A percentile compares a stretch with the other conserved stretches of the same genome.
These are phyloP conservation scores for Phaeophleospora eucalypticola DNA, from an alignment of 2,329 filamentous ascomycete genomes.

Conservation along the genomic window DNA sequence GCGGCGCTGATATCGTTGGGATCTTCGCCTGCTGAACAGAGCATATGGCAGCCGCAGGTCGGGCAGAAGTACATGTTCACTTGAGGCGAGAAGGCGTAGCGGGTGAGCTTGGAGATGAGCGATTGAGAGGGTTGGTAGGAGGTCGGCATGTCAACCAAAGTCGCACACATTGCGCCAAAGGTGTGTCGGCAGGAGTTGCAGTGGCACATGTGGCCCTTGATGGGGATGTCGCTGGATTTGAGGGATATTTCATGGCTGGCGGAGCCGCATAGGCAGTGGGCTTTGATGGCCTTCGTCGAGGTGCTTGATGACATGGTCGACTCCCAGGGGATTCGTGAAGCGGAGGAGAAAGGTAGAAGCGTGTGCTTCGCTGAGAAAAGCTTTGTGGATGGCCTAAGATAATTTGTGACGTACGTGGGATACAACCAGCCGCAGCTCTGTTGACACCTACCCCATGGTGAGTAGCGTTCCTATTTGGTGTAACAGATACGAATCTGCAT, in stretches of 20 bases:
- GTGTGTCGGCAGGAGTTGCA: conserved; percentile 49
- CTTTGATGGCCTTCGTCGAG: conserved; percentile 20
- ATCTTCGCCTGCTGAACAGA: conserved; percentile 18
- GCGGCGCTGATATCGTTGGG: conserved; percentile 17
- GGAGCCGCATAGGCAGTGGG: conserved; percentile 36
- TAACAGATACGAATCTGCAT: too few relatives aligned
- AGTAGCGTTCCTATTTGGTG: too few relatives aligned
- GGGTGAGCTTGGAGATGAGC: conserved; percentile 35
- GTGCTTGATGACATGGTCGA: too few relatives aligned
- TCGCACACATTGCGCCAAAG: conserved; percentile 45
- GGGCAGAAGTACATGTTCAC: conserved; percentile 47
- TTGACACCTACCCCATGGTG: too few relatives aligned
- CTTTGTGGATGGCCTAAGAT: too few relatives aligned
- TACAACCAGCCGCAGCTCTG: too few relatives aligned
- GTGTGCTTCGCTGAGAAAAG: too few relatives aligned
- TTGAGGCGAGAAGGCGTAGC: conserved; percentile 43
- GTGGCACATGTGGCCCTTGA: conserved; percentile 47
- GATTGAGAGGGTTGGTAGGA: conserved; percentile 27
- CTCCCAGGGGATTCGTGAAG: too few relatives aligned
- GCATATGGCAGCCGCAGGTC: conserved; percentile 47
- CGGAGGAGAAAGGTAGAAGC: too few relatives aligned
- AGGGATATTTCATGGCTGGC: conserved; percentile 36
- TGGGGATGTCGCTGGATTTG: conserved; percentile 33
- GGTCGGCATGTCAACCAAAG: conserved; percentile 41
- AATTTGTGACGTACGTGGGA: too few relatives aligned